Conservation (phyloP, 1,284 basidiomycete species). For the Meira nashicola region DNA sequence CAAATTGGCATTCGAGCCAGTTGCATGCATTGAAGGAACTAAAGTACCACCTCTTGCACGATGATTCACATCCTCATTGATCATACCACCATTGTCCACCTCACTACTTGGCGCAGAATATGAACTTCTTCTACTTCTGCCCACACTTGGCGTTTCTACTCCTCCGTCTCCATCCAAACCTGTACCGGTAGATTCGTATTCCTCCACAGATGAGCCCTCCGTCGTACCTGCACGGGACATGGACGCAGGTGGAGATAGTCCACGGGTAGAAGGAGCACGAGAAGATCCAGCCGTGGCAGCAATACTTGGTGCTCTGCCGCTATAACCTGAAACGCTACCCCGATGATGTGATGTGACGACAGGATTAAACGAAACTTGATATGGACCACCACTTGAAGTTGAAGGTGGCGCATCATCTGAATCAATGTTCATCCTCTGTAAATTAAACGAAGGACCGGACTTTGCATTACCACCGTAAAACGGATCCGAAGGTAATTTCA, state of each 20-base stretch:
- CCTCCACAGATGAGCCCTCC: not conserved
- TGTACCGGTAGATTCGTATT: slow-evolving; percentile 3
- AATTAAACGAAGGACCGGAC: slow-evolving; percentile 1
- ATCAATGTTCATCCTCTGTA: slow-evolving; percentile 1
- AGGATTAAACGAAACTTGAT: slow-evolving; percentile 5
- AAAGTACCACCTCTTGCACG: not conserved
- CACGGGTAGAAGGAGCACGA: slow-evolving; percentile 8
- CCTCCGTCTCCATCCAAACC: not conserved
- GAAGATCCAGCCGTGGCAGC: slow-evolving; percentile 17
- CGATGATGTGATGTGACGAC: not conserved
- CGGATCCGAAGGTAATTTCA: not conserved
- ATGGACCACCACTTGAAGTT: not conserved
- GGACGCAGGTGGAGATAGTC: slow-evolving; percentile 7
- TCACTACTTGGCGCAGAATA: slow-evolving; percentile 2
- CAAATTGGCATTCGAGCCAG: slow-evolving; percentile 11
- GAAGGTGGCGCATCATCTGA: not conserved
- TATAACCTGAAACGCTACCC: not conserved
- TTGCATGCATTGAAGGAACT: not conserved
- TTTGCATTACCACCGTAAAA: not conserved
- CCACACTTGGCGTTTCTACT: slow-evolving; percentile 17
- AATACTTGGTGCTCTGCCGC: slow-evolving; percentile 7
- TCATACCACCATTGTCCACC: slow-evolving; percentile 4
- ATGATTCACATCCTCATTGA: not conserved
- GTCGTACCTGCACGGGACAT: slow-evolving; percentile 3
- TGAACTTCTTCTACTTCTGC: slow-evolving; percentile 3